Evolutionary conservation across 495 filamentous ascomycete genomes (phyloP).

Genomic region (Tuber indicum): DNA sequence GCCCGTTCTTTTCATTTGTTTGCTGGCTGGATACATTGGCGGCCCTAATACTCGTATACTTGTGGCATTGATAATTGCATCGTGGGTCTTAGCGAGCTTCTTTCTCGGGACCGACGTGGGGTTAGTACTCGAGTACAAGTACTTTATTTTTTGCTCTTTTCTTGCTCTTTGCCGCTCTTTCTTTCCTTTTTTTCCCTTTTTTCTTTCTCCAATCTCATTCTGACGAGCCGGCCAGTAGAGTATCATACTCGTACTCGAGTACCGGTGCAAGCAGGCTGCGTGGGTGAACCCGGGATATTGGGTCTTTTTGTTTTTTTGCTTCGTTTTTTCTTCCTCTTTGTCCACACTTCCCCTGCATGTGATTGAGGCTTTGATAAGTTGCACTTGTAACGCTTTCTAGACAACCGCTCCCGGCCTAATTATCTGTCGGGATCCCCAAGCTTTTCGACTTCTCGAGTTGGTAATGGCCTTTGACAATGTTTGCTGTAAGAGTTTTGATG

Average conservation of each 20-base stretch:
- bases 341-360: neutral
- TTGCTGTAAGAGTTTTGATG: neutral
- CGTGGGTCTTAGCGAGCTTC: neutral
- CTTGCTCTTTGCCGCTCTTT: neutral
- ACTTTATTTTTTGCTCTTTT: neutral
- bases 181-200: neutral
- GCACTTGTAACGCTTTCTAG: conserved; percentile 1
- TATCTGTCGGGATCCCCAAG: neutral
- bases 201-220: neutral
- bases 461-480: neutral
- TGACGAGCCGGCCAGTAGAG: neutral
- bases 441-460: neutral
- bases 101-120: neutral
- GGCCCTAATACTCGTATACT: neutral
- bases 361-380: neutral
- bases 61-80: neutral
- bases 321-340: conserved; percentile 1
- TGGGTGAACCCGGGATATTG: conserved; percentile 6
- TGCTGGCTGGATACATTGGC: neutral
- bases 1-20: neutral
- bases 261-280: neutral
- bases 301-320: neutral
- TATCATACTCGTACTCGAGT: neutral
- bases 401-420: neutral
- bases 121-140: neutral